Base-by-base conservation (phyloP, 371 early-diverging fungal species). In the Cokeromyces recurvatus region DNA sequence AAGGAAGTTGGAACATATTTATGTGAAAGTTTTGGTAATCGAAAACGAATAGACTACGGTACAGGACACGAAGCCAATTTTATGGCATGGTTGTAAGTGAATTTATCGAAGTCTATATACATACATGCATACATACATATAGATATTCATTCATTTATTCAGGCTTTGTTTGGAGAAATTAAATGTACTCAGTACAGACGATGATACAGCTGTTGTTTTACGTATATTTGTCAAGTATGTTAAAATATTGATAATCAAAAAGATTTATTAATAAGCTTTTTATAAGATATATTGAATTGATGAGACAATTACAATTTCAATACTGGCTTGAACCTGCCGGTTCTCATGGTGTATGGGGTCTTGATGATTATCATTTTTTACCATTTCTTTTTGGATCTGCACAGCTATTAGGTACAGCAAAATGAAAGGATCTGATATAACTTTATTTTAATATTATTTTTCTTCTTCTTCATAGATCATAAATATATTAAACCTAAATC, bases 41-140 rank as follows among this genome's bases (percentile, higher is more conserved):
- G 79, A n/a, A 84, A 79, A 32, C 82, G 99, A 48, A 89, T 99
- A 23, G 99, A 99, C 74, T 99, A 99, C 71, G 99, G 99, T 21
- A 96, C 96, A 16, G 99, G 99, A 2, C 99, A 99, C 57, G 99
- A 99, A 77, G 85, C 96, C 8, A 92, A 92, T 50, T 99, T 98
- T 54, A 68, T 97, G 25, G 87, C 88, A 19, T 99, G 90, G 75
- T 71, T 99, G 59, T 89, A 85, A 67, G 74, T 62, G 14, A 20
- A 15, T n/a, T n/a, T n/a, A n/a, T n/a, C n/a, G n/a, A n/a, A n/a
- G n/a, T n/a, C n/a, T n/a, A n/a, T n/a, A n/a, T n/a, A n/a, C n/a
- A n/a, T n/a, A n/a, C n/a, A n/a, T n/a, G n/a, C n/a, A n/a, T n/a
- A n/a, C n/a, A n/a, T n/a, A n/a, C n/a, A n/a, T n/a, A n/a, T n/a